Conservation (phyloP, 2,329 filamentous ascomycete species). For the Ophiobolus disseminans region DNA sequence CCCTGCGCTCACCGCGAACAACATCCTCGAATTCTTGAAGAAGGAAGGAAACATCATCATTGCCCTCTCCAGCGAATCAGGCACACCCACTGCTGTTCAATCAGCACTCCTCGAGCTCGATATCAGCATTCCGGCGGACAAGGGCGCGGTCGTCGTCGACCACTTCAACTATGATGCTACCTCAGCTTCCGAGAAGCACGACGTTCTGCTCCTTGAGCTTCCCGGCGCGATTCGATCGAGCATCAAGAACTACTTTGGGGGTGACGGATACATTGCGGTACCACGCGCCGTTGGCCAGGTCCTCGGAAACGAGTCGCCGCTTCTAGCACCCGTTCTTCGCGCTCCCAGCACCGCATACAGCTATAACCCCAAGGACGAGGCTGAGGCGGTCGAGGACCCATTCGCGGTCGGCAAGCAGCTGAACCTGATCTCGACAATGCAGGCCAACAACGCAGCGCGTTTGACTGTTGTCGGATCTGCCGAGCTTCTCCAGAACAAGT, state of each 20-base stretch:
- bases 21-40: constrained; percentile 90
- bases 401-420: constrained; percentile 87
- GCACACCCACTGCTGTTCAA: constrained; percentile 75
- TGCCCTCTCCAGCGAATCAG: constrained; percentile 74
- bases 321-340: constrained; percentile 81
- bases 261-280: constrained; percentile 76
- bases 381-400: constrained; percentile 74
- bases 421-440: constrained; percentile 81
- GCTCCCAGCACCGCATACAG: constrained; percentile 87
- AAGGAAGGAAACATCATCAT: constrained; percentile 89
- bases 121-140: constrained; percentile 84
- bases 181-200: constrained; percentile 81
- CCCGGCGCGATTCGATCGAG: constrained; percentile 71
- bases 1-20: constrained; percentile 82
- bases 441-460: constrained; percentile 92
- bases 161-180: constrained; percentile 91
- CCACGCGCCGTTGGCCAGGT: constrained; percentile 81
- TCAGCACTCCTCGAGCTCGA: constrained; percentile 87
- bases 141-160: constrained; percentile 85
- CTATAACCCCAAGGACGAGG: constrained; percentile 91
- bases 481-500: constrained; percentile 86
- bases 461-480: constrained; percentile 84
- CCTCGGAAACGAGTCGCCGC: constrained; percentile 75
- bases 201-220: constrained; percentile 80
- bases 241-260: constrained; percentile 78